These are phyloP conservation scores for Mimosa pudica DNA, from an alignment of 306 rosid genomes.

Conservation along the genomic window DNA sequence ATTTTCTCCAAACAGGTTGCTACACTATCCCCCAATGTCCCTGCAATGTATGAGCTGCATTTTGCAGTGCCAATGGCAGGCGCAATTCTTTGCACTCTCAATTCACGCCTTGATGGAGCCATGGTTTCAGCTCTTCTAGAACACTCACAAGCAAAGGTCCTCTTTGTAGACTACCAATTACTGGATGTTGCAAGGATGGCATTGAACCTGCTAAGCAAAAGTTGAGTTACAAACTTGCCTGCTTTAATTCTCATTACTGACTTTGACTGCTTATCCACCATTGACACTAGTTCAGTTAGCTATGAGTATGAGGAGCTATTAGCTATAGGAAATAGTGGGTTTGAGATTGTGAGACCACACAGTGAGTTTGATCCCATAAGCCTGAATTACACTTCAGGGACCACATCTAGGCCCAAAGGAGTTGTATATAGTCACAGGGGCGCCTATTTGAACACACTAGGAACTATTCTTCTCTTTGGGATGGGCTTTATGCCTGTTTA, in stretches of 20 bases:
- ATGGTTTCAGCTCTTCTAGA: slow-evolving; percentile 55
- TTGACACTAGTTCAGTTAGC: slow-evolving; percentile 30
- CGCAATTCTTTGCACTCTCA: slow-evolving; percentile 73
- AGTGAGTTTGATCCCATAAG: slow-evolving; percentile 87
- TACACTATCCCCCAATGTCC: slow-evolving; percentile 73
- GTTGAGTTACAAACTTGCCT: slow-evolving; percentile 39
- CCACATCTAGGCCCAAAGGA: slow-evolving; percentile 92
- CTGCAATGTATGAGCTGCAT: slow-evolving; percentile 94
- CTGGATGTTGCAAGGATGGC: slow-evolving; percentile 62
- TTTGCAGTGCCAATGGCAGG: slow-evolving; percentile 96
- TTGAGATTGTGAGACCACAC: slow-evolving; percentile 55
- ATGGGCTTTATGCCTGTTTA: slow-evolving; percentile 72
- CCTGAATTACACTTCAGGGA: slow-evolving; percentile 85
- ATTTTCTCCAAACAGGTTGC: slow-evolving; percentile 67
- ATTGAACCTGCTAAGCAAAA: slow-evolving; percentile 44
- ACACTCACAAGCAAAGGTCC: slow-evolving; percentile 74
- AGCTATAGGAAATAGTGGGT: slow-evolving; percentile 44
- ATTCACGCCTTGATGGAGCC: slow-evolving; percentile 62
- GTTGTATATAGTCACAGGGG: slow-evolving; percentile 83
- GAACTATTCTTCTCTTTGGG: slow-evolving; percentile 63
- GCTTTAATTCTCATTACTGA: slow-evolving; percentile 61
- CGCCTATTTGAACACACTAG: slow-evolving; percentile 77
- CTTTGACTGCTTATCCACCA: slow-evolving; percentile 35
- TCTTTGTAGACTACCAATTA: slow-evolving; percentile 73
- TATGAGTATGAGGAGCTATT: slow-evolving; percentile 68